These are phyloP conservation scores for Elsinoe fawcettii DNA, from an alignment of 2,329 filamentous ascomycete genomes.

Conservation along the genomic window DNA sequence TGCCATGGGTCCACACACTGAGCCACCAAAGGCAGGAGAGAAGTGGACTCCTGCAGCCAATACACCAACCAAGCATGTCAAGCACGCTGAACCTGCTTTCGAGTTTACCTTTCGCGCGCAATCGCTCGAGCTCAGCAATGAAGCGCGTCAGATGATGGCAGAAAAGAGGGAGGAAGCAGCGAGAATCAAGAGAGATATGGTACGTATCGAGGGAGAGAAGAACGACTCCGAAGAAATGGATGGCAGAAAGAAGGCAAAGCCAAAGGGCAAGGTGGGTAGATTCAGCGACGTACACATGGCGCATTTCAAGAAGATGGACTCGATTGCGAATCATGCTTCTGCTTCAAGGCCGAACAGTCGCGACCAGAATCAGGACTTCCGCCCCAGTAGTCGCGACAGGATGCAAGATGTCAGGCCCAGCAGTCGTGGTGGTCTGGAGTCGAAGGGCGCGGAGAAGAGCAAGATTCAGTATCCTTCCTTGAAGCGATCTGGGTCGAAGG, in stretches of 20 bases:
- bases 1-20: conserved; percentile 56
- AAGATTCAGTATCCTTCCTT: conserved; percentile 29
- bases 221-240: conserved; percentile 34
- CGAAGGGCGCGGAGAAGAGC: not conserved
- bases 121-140: conserved; percentile 52
- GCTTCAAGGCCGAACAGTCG: conserved; percentile 54
- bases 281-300: conserved; percentile 82
- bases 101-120: conserved; percentile 55
- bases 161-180: conserved; percentile 65
- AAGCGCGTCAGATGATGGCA: conserved; percentile 53
- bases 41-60: conserved; percentile 42
- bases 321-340: conserved; percentile 79
- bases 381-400: not conserved
- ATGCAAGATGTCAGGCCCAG: conserved; percentile 10
- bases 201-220: conserved; percentile 51
- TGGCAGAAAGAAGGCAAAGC: conserved; percentile 66
- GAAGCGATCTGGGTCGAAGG: conserved; percentile 52
- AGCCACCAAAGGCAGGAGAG: conserved; percentile 36
- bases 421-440: not conserved
- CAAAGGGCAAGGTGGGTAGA: conserved; percentile 68
- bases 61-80: conserved; percentile 54
- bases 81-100: conserved; percentile 38
- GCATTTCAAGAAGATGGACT: conserved; percentile 96
- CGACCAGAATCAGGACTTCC: conserved; percentile 6
- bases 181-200: conserved; percentile 61